These are phyloP conservation scores for Chrysoporthe cubensis DNA, from an alignment of 2,329 filamentous ascomycete genomes.

Conservation along the genomic window DNA sequence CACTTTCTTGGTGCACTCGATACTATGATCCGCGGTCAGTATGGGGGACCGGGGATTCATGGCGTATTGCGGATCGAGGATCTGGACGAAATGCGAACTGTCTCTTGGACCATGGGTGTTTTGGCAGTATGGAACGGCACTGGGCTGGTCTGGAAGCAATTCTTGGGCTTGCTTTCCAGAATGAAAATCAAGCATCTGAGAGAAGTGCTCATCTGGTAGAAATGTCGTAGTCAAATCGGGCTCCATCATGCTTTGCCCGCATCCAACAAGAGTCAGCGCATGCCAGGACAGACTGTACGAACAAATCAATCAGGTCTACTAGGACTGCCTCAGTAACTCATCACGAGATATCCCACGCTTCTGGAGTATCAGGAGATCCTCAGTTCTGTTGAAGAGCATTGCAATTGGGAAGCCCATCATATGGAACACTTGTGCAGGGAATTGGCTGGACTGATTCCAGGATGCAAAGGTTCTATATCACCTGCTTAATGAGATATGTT, in stretches of 20 bases:
- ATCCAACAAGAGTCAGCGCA: not conserved
- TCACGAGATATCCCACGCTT: not conserved
- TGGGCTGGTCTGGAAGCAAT: not conserved
- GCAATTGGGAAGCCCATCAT: no score
- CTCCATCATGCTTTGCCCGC: not conserved
- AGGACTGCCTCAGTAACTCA: constrained; percentile 4
- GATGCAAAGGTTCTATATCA: not conserved
- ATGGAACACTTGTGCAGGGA: not conserved
- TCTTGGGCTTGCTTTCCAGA: not conserved
- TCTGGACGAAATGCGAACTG: not conserved
- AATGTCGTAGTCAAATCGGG: not conserved
- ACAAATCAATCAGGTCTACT: not conserved
- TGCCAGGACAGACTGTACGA: not conserved
- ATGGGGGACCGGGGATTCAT: not conserved
- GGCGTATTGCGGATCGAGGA: not conserved
- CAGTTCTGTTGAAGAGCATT: not conserved
- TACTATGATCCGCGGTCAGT: not conserved
- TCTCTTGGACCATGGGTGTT: not conserved
- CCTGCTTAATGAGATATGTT: not conserved
- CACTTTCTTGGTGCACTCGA: not conserved
- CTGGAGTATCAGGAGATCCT: not conserved
- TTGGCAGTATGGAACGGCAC: not conserved
- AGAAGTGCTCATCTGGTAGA: not conserved
- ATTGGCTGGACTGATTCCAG: not conserved
- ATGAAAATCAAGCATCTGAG: not conserved